Base-by-base conservation (phyloP, 2,329 filamentous ascomycete species). In the Clathrospora elynae region DNA sequence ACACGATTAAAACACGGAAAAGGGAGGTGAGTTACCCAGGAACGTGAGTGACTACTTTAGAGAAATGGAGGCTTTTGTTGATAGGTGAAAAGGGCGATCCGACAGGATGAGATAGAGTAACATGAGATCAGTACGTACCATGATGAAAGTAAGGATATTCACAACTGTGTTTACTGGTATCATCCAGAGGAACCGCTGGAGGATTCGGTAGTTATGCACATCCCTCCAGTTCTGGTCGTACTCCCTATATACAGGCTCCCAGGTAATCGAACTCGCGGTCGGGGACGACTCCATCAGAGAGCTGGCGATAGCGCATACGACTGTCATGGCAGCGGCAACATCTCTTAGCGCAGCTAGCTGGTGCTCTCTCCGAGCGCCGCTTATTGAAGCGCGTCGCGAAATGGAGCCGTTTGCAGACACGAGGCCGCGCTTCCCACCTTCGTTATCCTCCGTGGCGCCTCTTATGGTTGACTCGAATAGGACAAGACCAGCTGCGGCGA, bases 401-500 rank as follows among this genome's bases (percentile, higher is more conserved):
- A 68, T 52, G 3, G 64, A 55, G 10, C 64, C 69, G 41, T 67
- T 70, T 2, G 62, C 65, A n/a, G 66, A 68, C 35, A 69, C 61
- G 19, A 67, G 55, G 13, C 59, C 64, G 17, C 63, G 60, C 26
- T 56, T 53, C n/a, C 53, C 53, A 8, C 47, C 46, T 19, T 55
- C 45, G n/a, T 40, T 45, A 23, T 63, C 61, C 17, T 67, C 58
- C 13, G 54, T 59, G 10, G 53, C 31, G 6, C 46, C 48, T 30
- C 53, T 61, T 6, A 63, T 49, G 33, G 69, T 65, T n/a, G 57
- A 51, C 36, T 74, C 70, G 23, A 76, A 61, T 31, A 75, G 55
- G 11, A 71, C 54, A n/a, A 75, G 57, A 8, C 72, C 72, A 4
- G 67, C 50, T 3, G 67, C 72, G 12, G 64, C 60, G 33, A 74